phyloP scores from a whole-genome alignment of 1,284 basidiomycete species.

The Prillingera fragicola region DNA sequence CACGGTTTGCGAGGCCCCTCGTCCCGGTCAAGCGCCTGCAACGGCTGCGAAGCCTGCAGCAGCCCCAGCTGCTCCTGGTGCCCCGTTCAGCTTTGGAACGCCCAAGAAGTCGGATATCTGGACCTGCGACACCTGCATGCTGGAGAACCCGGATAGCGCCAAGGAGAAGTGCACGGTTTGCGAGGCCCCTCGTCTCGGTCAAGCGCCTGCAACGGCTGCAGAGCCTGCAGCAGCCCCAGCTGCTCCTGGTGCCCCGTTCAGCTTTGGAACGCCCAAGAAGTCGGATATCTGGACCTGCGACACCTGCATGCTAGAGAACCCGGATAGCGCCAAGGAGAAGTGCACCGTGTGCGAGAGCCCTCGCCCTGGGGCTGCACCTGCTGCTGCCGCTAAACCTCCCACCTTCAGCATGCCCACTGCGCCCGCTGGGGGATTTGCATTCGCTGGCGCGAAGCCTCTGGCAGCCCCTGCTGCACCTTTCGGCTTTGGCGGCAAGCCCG shows the following conservation, averaged over 20 bases:
- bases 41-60: background rate
- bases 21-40: background rate
- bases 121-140: slow-evolving; percentile 52
- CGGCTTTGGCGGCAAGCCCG: background rate
- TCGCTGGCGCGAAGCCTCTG: slow-evolving; percentile 12
- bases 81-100: background rate
- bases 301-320: slow-evolving; percentile 51
- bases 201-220: background rate
- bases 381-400: slow-evolving; percentile 1
- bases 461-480: background rate
- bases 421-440: slow-evolving; percentile 1
- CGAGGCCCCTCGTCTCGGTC: slow-evolving; percentile 47
- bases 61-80: background rate
- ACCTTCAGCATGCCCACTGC: slow-evolving; percentile 1
- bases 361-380: slow-evolving; percentile 23
- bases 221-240: slow-evolving; percentile 6
- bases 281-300: slow-evolving; percentile 50
- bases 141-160: slow-evolving; percentile 51
- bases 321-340: slow-evolving; percentile 47
- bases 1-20: slow-evolving; percentile 49
- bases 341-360: slow-evolving; percentile 54
- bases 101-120: slow-evolving; percentile 37
- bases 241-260: slow-evolving; percentile 3
- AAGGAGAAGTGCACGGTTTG: slow-evolving; percentile 55
- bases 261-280: slow-evolving; percentile 10